Base-by-base conservation (phyloP, 1,284 basidiomycete species). In the Leccinum pachyderme region DNA sequence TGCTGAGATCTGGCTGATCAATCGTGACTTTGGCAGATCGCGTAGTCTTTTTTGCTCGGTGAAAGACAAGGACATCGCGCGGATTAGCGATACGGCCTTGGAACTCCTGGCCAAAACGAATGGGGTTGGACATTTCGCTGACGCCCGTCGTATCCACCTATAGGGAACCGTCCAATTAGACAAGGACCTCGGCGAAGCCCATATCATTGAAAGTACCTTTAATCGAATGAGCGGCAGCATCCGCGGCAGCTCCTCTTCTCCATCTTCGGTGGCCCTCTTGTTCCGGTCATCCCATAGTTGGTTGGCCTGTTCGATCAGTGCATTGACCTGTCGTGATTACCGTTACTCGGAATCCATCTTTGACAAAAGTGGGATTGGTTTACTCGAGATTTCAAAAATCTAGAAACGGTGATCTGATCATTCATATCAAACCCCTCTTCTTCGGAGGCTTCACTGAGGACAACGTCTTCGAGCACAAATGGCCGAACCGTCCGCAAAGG, bases 21-120 rank as follows among this genome's bases (percentile, higher is more conserved):
- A 82, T 78, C 13, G 76, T 71, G 27, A 86, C 82, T 62, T 86
- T 87, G 27, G 75, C 65, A 1, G 58, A 39, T 22, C 67, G 69
- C 5, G 66, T 46, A 7, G 59, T 27, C 65, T 87, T 89, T 72
- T 91, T 95, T 47, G 87, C 82, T 18, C 91, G 85, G 69, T 95
- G 89, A 73, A 98, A 98, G 47, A 93, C 81, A 29, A 99, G 82
- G 28, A 96, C 83, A 65, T 98, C 95, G 39, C 92, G 84, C 6
- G 96, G 95, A 68, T 99, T 99, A 9, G 96, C 97, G 13, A 99
- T 84, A 24, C 83, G 83, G 2, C 92, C 93, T 56, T 88, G 82
- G 72, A 97, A 98, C 69, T 97, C 93, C 71, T 97, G 95, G 0
- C 97, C 96, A 69, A 99, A 98, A 7, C 96, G 89, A 49, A 96